Percentiles rank a stretch among this genome's conserved stretches.
Conservation (phyloP, 2,329 filamentous ascomycete genomes). For the Neospermospora avenae region DNA sequence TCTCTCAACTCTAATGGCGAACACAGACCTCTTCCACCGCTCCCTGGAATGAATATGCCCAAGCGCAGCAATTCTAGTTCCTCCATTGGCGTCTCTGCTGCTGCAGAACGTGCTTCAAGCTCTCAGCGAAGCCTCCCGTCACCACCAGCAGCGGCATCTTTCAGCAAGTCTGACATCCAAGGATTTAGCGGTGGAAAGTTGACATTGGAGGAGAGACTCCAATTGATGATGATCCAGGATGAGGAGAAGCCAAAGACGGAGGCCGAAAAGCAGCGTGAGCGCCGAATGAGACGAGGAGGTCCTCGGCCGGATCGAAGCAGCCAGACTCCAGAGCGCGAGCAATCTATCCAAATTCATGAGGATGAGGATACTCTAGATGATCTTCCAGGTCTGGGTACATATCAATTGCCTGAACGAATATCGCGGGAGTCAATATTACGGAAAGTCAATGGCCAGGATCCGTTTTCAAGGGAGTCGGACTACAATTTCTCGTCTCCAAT, state of each 20-base stretch:
- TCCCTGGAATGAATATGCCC: slow-evolving; percentile 60
- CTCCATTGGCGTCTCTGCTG: slow-evolving; percentile 62
- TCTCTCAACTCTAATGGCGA: slow-evolving; percentile 77
- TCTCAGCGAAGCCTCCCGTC: slow-evolving; percentile 68
- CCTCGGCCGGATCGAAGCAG: slow-evolving; percentile 43
- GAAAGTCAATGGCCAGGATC: slow-evolving; percentile 66
- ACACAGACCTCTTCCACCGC: slow-evolving; percentile 78
- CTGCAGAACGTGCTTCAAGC: slow-evolving; percentile 67
- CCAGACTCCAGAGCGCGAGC: slow-evolving; percentile 33
- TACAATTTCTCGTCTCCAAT: slow-evolving; percentile 62
- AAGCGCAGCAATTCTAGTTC: slow-evolving; percentile 47
- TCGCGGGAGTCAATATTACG: slow-evolving; percentile 91
- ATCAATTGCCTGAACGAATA: slow-evolving; percentile 71
- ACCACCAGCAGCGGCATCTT: slow-evolving; percentile 63
- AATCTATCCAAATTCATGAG: slow-evolving; percentile 43
- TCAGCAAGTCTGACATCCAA: slow-evolving; percentile 74
- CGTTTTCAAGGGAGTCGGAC: slow-evolving; percentile 56
- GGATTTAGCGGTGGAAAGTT: slow-evolving; percentile 73
- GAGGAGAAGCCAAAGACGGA: slow-evolving; percentile 55
- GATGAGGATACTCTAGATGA: slow-evolving; percentile 60
- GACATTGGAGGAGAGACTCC: slow-evolving; percentile 80
- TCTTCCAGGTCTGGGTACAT: slow-evolving; percentile 55
- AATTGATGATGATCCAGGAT: slow-evolving; percentile 83
- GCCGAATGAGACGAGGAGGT: slow-evolving; percentile 62
- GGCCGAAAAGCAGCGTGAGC: slow-evolving; percentile 64